Conservation (phyloP, 371 early-diverging fungal species). For the Mucor mucedo region DNA sequence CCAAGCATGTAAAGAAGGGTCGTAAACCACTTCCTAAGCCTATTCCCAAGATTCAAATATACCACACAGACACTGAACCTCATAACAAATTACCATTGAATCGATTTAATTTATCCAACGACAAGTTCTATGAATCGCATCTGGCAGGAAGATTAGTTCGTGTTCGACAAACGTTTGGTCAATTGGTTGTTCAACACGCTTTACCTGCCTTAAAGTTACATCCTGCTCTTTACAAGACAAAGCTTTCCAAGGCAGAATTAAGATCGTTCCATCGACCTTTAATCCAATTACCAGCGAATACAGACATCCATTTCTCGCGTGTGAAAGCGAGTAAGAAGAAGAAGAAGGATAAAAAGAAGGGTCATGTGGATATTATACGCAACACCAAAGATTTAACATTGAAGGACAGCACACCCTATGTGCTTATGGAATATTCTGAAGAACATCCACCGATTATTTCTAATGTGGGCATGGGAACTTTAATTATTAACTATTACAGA, state of each 20-base stretch:
- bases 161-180: conserved; percentile 91
- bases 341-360: conserved; percentile 77
- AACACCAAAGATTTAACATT: conserved; percentile 91
- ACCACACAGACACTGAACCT: conserved; percentile 54
- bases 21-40: conserved; percentile 48
- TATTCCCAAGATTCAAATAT: conserved; percentile 51
- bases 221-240: conserved; percentile 88
- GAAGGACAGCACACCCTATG: conserved; percentile 85
- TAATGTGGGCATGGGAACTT: conserved; percentile 97
- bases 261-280: conserved; percentile 95
- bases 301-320: conserved; percentile 69
- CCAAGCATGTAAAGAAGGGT: conserved; percentile 50
- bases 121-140: conserved; percentile 88
- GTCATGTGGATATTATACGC: conserved; percentile 78
- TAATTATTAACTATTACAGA: conserved; percentile 97
- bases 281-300: conserved; percentile 65
- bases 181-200: conserved; percentile 91
- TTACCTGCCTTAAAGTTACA: conserved; percentile 92
- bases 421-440: conserved; percentile 97
- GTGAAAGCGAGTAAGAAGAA: conserved; percentile 76
- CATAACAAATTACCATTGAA: conserved; percentile 69
- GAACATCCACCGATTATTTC: conserved; percentile 97
- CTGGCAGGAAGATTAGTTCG: conserved; percentile 75
- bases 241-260: conserved; percentile 86
- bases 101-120: conserved; percentile 95